Evolutionary conservation across 192 early-diverging fungal genomes (phyloP), one percentile per base, ranked within the genome.

Genomic region (Coemansia sp.): DNA sequence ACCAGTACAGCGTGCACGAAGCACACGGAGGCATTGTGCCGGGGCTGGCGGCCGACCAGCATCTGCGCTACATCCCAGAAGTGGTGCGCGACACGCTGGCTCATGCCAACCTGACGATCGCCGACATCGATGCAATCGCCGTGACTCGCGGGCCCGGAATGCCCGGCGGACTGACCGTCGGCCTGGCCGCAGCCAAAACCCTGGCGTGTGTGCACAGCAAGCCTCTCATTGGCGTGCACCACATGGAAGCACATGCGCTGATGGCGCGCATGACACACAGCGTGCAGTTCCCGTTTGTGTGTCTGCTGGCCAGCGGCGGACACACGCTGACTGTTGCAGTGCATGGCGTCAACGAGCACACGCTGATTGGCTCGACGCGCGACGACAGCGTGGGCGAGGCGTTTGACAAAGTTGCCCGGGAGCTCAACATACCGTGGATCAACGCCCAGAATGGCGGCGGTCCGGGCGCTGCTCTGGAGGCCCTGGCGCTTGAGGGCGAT

Each of bases 221-320:
- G 67, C 90, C 91, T 12, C 73, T 92, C 23, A 68, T 92, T 35
- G 91, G 91, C 24, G 89, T 91, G 43, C 91, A 92, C 67, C 91
- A 92, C 64, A 92, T 91, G 91, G 91, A 93, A 69, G 91, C 90
- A 2, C 91, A 93, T 56, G 90, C 91, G 7, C 70, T 91, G 43
- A 90, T 89, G 52, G 89, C 88, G 38, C 87, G 91, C 2, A 81
- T 93, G 43, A 60, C 67, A 38, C 57, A 55, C 15, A 23, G 6
- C 1, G 72, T 83, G 29, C 56, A 2, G 1, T 93, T 93, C 56
- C 91, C 91, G 0, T 91, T 86, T 51, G 60, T 91, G 57, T 87
- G 87, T 14, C 73, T 91, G 57, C 84, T 93, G 10, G 85, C 90
- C 27, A 90, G 88, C 51, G 91, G 91, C 60, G 91, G 91, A 2